These are phyloP conservation scores for Apiotrichum mycotoxinovorans DNA, from an alignment of 1,284 basidiomycete species.

Conservation along the genomic window DNA sequence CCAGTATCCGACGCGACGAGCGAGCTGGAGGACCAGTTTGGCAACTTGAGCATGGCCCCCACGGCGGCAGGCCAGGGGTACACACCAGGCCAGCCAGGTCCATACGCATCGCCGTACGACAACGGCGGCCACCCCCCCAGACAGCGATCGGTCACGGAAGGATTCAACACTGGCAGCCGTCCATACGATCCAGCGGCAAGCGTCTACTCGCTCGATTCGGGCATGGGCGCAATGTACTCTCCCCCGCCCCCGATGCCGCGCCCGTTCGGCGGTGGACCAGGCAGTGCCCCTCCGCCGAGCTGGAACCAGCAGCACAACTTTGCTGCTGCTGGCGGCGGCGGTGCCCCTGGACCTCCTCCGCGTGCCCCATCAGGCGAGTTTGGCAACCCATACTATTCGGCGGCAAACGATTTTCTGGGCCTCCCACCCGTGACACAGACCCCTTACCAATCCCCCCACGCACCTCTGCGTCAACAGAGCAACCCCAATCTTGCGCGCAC, in stretches of 20 bases:
- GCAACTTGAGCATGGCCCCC: neutral
- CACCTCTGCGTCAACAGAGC: slow-evolving; percentile 33
- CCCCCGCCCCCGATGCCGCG: slow-evolving; percentile 2
- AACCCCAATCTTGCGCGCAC: slow-evolving; percentile 39
- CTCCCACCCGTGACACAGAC: slow-evolving; percentile 35
- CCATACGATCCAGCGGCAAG: slow-evolving; percentile 36
- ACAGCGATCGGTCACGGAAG: slow-evolving; percentile 23
- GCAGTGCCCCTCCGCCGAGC: neutral
- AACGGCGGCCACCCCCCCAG: slow-evolving; percentile 10
- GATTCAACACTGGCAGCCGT: slow-evolving; percentile 12
- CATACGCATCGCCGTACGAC: slow-evolving; percentile 10
- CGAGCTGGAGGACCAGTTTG: slow-evolving; percentile 5
- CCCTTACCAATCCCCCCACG: neutral
- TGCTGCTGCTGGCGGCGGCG: too few relatives aligned
- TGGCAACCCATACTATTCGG: slow-evolving; percentile 50
- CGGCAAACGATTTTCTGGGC: slow-evolving; percentile 74
- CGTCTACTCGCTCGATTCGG: slow-evolving; percentile 47
- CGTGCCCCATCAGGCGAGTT: neutral
- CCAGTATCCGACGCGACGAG: neutral
- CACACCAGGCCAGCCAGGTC: neutral
- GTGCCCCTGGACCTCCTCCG: too few relatives aligned
- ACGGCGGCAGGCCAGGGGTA: neutral
- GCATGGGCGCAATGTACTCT: slow-evolving; percentile 39
- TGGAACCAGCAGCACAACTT: slow-evolving; percentile 21
- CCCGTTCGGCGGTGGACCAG: neutral